Evolutionary conservation across 768 basidiomycete species (phyloP), one percentile per base, ranked within the genome.

Genomic region (Hydnomerulius pinastri): DNA sequence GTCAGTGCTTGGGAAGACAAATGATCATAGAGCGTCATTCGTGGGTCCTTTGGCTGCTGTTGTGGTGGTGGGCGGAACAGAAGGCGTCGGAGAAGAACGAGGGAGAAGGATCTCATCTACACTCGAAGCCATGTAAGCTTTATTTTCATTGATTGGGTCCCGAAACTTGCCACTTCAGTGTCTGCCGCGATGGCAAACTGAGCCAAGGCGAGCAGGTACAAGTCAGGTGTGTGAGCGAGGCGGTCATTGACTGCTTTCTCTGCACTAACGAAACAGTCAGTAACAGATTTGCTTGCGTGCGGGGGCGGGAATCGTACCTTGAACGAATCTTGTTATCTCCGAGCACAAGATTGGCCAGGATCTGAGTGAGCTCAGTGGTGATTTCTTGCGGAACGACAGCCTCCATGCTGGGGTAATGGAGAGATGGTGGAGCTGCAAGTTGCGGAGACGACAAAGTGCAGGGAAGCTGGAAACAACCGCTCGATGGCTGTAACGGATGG

Each of bases 71-170:
- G 60, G 6, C 89, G 81, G 67, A 92, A 92, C 25, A 90, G 79
- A 4, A 92, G 77, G 5, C 90, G 81, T 8, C 90, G 82, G 24
- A 91, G 78, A 25, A 92, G 80, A 9, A 92, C 89, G 24, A 91
- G 74, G 2, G 90, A 89, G 68, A 92, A 91, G 0, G 87, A 87
- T 24, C 89, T 83, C 90, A 92, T 92, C 88, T 90, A 53, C 25
- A 51, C 51, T 59, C 39, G 46, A 52, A 46, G 46, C 21, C 33
- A 20, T 27, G 54, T 60, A 51, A 57, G 54, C 37, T 27, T 15
- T 10, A 39, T 4, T 32, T 36, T 24, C 32, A 24, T 25, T 30
- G 12, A 42, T 45, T 25, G 50, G 29, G 20, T 24, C 38, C 45
- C 42, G 10, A 24, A 28, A 77, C 86, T 66, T 58, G 89, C 89